These are phyloP conservation scores for Claviceps sp. DNA, from an alignment of 2,329 filamentous ascomycete genomes.

Conservation along the genomic window DNA sequence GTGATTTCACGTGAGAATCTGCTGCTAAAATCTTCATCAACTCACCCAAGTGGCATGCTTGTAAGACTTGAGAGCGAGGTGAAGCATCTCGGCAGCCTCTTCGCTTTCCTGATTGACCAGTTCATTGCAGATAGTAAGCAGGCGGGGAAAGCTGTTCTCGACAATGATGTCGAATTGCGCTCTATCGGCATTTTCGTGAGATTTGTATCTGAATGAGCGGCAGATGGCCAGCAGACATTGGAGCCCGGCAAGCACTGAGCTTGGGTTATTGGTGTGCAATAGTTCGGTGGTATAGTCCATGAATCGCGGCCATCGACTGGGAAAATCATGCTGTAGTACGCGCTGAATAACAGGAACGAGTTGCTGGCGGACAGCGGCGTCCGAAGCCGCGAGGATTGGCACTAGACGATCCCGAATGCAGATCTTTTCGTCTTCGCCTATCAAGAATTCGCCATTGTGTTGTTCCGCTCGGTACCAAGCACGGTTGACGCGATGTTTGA, in stretches of 20 bases:
- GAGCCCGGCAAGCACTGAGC: constrained; percentile 80
- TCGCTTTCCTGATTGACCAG: constrained; percentile 82
- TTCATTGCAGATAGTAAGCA: constrained; percentile 76
- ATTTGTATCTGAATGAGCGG: constrained; percentile 89
- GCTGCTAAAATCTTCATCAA: neutral
- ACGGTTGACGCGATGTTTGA: constrained; percentile 93
- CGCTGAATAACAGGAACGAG: constrained; percentile 90
- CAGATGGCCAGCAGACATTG: constrained; percentile 92
- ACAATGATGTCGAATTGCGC: constrained; percentile 91
- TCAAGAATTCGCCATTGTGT: constrained; percentile 55
- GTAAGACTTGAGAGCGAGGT: constrained; percentile 88
- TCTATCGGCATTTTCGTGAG: constrained; percentile 58
- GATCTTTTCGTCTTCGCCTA: constrained; percentile 79
- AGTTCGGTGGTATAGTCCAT: constrained; percentile 85
- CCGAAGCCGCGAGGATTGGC: constrained; percentile 71
- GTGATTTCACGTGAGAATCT: no score
- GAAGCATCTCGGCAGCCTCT: constrained; percentile 93
- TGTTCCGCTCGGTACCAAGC: constrained; percentile 77
- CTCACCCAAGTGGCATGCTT: constrained; percentile 91
- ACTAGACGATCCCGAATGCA: constrained; percentile 79
- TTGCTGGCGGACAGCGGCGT: constrained; percentile 75
- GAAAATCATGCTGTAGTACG: constrained; percentile 92
- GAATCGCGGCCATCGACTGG: constrained; percentile 84
- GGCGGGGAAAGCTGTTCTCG: constrained; percentile 74
- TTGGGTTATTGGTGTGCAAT: constrained; percentile 71